A percentile compares a stretch with the other conserved stretches of the same genome.
Evolutionary conservation across 345 rosid species (phyloP).

Genomic region (Syzygium oleosum): DNA sequence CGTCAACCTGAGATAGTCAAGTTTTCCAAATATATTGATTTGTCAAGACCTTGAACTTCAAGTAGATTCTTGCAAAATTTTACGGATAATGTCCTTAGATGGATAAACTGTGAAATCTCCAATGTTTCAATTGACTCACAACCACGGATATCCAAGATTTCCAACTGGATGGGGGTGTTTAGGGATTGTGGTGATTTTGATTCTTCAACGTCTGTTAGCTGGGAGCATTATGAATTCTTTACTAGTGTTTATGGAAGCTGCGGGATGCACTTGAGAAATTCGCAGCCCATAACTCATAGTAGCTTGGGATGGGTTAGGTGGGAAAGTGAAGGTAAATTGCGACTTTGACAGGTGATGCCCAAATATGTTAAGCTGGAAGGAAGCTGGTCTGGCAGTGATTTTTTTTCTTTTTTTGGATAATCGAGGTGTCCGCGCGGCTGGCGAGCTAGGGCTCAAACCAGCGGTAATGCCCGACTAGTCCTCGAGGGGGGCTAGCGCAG

Average conservation of each 20-base stretch:
- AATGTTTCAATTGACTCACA: not conserved
- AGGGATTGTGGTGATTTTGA: not conserved
- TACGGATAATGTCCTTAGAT: not conserved
- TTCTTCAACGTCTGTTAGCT: not conserved
- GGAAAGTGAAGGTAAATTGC: not conserved
- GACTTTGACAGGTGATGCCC: not conserved
- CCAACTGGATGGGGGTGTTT: not conserved
- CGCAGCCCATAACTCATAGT: accelerated
- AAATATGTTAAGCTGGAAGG: not conserved
- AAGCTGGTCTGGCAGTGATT: not conserved
- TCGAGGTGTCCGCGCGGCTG: no score
- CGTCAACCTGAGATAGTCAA: accelerated
- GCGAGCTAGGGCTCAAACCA: no score
- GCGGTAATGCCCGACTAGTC: no score
- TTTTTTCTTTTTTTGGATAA: no score
- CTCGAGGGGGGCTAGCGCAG: no score
- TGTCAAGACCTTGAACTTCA: not conserved
- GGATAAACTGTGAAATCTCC: not conserved
- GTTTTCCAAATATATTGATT: not conserved
- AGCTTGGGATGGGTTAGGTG: not conserved
- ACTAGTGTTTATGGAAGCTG: not conserved
- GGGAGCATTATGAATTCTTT: not conserved
- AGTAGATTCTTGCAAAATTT: not conserved
- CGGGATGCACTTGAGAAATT: not conserved
- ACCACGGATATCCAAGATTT: accelerated